Evolutionary conservation across 495 filamentous ascomycete genomes (phyloP), one percentile per base, ranked within the genome.

Genomic region (Neurospora cerealis): DNA sequence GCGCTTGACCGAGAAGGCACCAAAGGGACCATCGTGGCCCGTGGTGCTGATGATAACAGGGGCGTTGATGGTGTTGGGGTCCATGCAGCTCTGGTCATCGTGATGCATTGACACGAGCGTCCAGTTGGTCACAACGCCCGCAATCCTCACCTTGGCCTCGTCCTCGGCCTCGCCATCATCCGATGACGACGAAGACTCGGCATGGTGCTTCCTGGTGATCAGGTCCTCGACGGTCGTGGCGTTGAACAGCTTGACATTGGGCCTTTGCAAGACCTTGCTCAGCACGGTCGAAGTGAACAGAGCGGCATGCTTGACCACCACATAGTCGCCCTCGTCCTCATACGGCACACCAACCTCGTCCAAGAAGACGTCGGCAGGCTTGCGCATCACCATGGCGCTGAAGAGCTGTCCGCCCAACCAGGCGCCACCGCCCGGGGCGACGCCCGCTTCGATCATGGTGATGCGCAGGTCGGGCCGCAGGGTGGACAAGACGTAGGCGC

Each of bases 211-310:
- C 39, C 93, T 91, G 32, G 94, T 96, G 82, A 96, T 94, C 77
- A 97, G 85, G 81, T 97, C 94, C 83, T 97, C 94, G 46, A 97
- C 94, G 34, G 90, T 85, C 48, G 94, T 97, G 60, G 94, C 94
- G 79, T 97, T 97, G 89, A 97, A 97, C 76, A 97, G 89, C 88
- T 97, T 97, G 81, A 97, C 88, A 83, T 97, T 97, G 72, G 92
- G 92, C 86, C 94, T 93, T 32, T 85, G 76, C 44, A 97, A 85
- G 19, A 97, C 94, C 81, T 90, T 90, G 72, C 90, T 90, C 77
- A 97, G 81, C 71, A 97, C 86, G 21, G 94, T 96, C 72, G 90
- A 93, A 36, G 93, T 97, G 85, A 97, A 96, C 70, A 96, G 88
- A 7, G 94, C 93, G 21, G 94, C 94, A 83, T 97, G 94, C 88